Percentiles rank a stretch among this genome's conserved stretches.
phyloP scores from a whole-genome alignment of 768 basidiomycete genomes.

The Sutorius australiensis region DNA sequence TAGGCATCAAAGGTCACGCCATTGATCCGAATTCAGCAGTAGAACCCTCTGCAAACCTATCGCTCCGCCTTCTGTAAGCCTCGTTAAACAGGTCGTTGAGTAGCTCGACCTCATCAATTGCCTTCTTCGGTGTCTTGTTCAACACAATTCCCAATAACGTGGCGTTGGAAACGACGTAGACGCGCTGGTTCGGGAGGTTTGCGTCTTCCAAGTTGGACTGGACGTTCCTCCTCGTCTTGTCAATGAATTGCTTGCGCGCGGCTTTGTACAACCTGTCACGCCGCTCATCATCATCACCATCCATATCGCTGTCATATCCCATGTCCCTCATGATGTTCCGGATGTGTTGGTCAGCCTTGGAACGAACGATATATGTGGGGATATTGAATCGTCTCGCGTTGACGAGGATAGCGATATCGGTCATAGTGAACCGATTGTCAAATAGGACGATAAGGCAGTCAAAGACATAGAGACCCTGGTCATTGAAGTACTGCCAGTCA shows the following conservation, averaged over 20 bases:
- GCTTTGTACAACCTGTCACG: conserved; percentile 5
- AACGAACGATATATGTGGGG: conserved; percentile 35
- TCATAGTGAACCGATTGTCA: conserved; percentile 33
- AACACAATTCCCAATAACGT: conserved; percentile 12
- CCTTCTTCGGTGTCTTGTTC: conserved; percentile 8
- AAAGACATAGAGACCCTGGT: conserved; percentile 35
- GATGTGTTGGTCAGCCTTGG: conserved; percentile 35
- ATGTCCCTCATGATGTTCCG: conserved; percentile 22
- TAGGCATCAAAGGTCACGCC: no score
- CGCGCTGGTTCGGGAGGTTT: conserved; percentile 20
- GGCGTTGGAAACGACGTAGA: conserved; percentile 26
- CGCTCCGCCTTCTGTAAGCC: neutral
- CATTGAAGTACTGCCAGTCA: conserved; percentile 37
- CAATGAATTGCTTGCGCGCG: conserved; percentile 22
- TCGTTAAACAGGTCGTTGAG: conserved; percentile 10
- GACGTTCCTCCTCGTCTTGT: conserved; percentile 19
- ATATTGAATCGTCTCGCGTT: conserved; percentile 31
- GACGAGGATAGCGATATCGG: conserved; percentile 32
- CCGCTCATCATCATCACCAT: conserved; percentile 8
- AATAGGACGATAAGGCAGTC: conserved; percentile 34
- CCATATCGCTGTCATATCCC: conserved; percentile 20
- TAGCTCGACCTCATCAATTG: conserved; percentile 14
- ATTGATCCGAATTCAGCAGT: no score
- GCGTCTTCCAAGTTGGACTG: conserved; percentile 16
- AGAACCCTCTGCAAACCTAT: no score